A percentile compares a stretch with the other conserved stretches of the same genome.
Evolutionary conservation across 352 stramenopile species (phyloP).

Genomic region (Pythium sukuiense): DNA sequence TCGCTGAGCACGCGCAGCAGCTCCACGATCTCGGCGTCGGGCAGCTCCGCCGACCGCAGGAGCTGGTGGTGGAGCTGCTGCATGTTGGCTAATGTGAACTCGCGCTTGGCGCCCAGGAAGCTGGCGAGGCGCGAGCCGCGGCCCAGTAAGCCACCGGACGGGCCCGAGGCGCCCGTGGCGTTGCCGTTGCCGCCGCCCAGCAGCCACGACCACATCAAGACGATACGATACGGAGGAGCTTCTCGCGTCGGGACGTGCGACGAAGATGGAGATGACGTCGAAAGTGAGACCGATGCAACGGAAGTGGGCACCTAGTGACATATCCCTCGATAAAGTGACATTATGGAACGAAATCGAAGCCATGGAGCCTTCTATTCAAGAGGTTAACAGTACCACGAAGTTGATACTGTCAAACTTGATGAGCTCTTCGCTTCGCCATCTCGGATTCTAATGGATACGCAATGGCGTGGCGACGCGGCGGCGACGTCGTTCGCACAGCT

Average conservation of each 20-base stretch:
- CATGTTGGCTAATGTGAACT: slow-evolving; percentile 75
- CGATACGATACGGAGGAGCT: not conserved
- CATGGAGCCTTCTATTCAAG: slow-evolving; percentile 1
- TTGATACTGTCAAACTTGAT: not conserved
- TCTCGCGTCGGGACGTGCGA: slow-evolving; percentile 1
- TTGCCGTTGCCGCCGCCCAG: slow-evolving; percentile 26
- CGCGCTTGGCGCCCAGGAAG: slow-evolving; percentile 30
- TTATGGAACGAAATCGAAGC: not conserved
- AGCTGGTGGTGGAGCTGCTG: slow-evolving; percentile 77
- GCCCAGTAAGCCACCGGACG: slow-evolving; percentile 14
- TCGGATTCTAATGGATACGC: not conserved
- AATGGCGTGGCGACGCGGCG: not conserved
- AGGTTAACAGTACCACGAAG: not conserved
- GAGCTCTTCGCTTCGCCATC: not conserved
- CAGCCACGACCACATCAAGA: slow-evolving; percentile 48
- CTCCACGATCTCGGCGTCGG: slow-evolving; percentile 78
- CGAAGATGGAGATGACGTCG: slow-evolving; percentile 14
- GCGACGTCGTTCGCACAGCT: slow-evolving; percentile 56
- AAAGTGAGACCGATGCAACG: slow-evolving; percentile 23
- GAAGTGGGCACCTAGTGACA: slow-evolving; percentile 14
- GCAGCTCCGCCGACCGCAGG: slow-evolving; percentile 48
- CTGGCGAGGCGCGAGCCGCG: slow-evolving; percentile 19
- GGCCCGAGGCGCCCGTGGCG: slow-evolving; percentile 7
- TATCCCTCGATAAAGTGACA: slow-evolving; percentile 14
- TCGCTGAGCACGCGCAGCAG: slow-evolving; percentile 78